Evolutionary conservation across 768 basidiomycete genomes (phyloP).

Genomic region (Leccinum broughii): DNA sequence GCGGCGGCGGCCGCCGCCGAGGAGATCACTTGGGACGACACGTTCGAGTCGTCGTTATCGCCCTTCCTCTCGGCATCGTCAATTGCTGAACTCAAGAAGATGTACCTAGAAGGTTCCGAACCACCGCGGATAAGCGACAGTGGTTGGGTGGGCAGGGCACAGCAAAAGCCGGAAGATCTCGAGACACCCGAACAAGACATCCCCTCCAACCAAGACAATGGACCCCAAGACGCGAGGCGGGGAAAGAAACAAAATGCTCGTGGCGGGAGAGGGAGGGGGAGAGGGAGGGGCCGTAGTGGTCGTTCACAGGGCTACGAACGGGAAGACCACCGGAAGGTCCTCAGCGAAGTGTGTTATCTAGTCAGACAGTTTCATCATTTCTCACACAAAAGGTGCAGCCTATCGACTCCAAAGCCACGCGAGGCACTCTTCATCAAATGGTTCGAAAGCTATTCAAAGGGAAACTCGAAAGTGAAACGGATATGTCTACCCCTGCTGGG

Average conservation of each 20-base stretch:
- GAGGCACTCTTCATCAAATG: slow-evolving; percentile 79
- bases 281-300: slow-evolving; percentile 47
- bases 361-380: slow-evolving; percentile 10
- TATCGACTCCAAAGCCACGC: slow-evolving; percentile 75
- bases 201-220: slow-evolving; percentile 10
- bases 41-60: slow-evolving; percentile 53
- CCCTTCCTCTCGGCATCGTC: slow-evolving; percentile 63
- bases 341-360: slow-evolving; percentile 70
- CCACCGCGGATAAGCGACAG: slow-evolving; percentile 71
- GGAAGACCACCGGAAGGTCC: slow-evolving; percentile 71
- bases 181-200: slow-evolving; percentile 14
- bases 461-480: slow-evolving; percentile 83
- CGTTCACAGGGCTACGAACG: slow-evolving; percentile 40
- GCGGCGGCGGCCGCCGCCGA: slow-evolving; percentile 1
- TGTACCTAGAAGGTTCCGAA: slow-evolving; percentile 81
- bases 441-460: slow-evolving; percentile 81
- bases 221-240: slow-evolving; percentile 31
- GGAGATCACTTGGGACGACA: slow-evolving; percentile 65
- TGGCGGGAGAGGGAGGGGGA: slow-evolving; percentile 47
- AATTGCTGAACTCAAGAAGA: slow-evolving; percentile 62
- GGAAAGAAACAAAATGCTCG: slow-evolving; percentile 43
- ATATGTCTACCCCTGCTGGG: slow-evolving; percentile 39
- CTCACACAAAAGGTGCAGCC: slow-evolving; percentile 50
- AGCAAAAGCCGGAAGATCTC: slow-evolving; percentile 34
- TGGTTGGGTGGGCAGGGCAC: slow-evolving; percentile 65